Evolutionary conservation across 2,329 filamentous ascomycete species (phyloP).

Genomic region (Hypoxylon sp.): DNA sequence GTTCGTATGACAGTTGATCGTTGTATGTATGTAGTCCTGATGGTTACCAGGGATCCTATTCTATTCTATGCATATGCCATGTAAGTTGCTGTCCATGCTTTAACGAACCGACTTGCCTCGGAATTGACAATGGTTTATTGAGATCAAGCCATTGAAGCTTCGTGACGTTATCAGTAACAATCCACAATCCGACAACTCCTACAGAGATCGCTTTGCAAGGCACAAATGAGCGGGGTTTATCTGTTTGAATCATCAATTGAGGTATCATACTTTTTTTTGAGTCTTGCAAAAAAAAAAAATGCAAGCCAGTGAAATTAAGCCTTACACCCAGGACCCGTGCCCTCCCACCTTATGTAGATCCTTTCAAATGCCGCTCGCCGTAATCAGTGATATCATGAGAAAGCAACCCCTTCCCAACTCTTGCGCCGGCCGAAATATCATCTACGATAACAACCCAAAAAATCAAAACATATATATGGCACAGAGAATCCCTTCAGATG

Average conservation of each 20-base stretch:
- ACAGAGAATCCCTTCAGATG: neutral
- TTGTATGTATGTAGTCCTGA: neutral
- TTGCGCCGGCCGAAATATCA: slow-evolving; percentile 27
- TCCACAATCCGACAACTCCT: too few relatives aligned
- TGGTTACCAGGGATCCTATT: too few relatives aligned
- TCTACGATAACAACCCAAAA: neutral
- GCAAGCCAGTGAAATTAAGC: slow-evolving; percentile 4
- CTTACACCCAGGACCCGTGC: neutral
- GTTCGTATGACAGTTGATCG: neutral
- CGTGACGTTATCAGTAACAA: too few relatives aligned
- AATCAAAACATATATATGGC: slow-evolving; percentile 8
- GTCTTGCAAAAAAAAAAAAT: neutral
- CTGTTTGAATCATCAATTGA: slow-evolving; percentile 4
- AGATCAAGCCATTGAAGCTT: too few relatives aligned
- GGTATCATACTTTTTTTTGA: neutral
- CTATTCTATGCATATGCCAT: too few relatives aligned
- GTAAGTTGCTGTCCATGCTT: too few relatives aligned
- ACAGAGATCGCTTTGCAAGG: neutral
- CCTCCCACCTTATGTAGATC: neutral
- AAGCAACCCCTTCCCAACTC: slow-evolving; percentile 5
- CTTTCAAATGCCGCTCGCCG: neutral
- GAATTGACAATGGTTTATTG: too few relatives aligned
- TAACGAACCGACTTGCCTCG: too few relatives aligned
- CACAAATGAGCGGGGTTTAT: neutral
- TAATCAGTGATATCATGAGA: slow-evolving; percentile 24